phyloP scores from a whole-genome alignment of 139 green algal species.

The Dunaliella primolecta region DNA sequence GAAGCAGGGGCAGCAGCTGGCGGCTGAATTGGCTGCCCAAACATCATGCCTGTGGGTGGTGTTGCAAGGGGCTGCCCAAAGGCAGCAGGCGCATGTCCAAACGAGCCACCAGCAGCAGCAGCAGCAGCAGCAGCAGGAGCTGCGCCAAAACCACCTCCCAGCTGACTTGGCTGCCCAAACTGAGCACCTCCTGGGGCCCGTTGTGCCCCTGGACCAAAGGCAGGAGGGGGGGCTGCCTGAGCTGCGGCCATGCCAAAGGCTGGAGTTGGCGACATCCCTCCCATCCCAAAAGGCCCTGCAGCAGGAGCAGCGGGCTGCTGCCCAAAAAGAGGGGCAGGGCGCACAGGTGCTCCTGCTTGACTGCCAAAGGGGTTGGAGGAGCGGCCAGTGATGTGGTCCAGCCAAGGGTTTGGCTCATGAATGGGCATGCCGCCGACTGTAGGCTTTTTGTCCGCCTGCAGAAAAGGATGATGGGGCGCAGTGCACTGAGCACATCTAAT shows the following conservation, averaged over 20 bases:
- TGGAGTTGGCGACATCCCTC: no score
- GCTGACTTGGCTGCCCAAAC: no score
- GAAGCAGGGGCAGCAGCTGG: neutral
- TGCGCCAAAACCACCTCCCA: no score
- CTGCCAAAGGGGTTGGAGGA: neutral
- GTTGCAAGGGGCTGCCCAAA: neutral
- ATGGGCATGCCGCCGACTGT: neutral
- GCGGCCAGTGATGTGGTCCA: neutral
- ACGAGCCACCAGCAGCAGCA: no score
- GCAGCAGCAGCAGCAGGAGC: no score
- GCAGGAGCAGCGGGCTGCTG: neutral
- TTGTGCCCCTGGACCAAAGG: no score
- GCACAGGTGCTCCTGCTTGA: neutral
- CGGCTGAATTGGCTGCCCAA: neutral
- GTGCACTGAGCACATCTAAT: no score
- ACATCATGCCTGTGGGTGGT: neutral
- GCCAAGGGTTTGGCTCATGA: neutral
- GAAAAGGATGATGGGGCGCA: no score
- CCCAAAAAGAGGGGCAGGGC: neutral
- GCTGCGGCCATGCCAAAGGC: no score
- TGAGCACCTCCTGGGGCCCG: no score
- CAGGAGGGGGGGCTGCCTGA: neutral
- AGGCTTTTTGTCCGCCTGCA: neutral
- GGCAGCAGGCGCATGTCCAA: no score
- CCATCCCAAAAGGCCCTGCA: no score